Conservation (phyloP, 164 flowering plant species). For the Berberis thunbergii region DNA sequence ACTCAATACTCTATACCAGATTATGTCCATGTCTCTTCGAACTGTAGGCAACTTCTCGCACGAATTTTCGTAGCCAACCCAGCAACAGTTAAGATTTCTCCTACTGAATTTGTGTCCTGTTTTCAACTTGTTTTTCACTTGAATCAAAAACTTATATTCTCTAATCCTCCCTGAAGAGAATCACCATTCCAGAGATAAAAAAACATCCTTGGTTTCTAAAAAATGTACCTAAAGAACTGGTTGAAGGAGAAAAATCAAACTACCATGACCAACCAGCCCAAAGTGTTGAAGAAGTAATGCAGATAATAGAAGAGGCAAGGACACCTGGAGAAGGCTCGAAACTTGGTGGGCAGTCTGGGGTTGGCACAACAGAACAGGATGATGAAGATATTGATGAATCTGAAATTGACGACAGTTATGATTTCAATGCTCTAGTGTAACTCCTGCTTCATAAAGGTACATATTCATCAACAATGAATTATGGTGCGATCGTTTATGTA, state of each 20-base stretch:
- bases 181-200: constrained; percentile 57
- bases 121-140: background rate
- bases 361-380: constrained; percentile 20
- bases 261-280: constrained; percentile 29
- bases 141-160: background rate
- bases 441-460: too few relatives aligned
- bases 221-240: constrained; percentile 42
- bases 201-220: constrained; percentile 60
- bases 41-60: constrained; percentile 52
- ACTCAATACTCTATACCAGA: constrained; percentile 68
- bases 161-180: constrained; percentile 30
- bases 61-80: constrained; percentile 46
- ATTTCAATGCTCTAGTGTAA: too few relatives aligned
- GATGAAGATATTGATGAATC: constrained; percentile 5
- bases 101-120: background rate
- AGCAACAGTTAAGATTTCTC: background rate
- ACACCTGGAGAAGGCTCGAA: constrained; percentile 27
- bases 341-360: constrained; percentile 13
- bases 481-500: too few relatives aligned
- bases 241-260: constrained; percentile 40
- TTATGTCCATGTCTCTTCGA: constrained; percentile 51
- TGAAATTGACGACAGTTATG: too few relatives aligned
- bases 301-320: constrained; percentile 49
- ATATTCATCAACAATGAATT: too few relatives aligned
- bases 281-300: constrained; percentile 48